Evolutionary conservation across 768 basidiomycete species (phyloP).

Genomic region (Boletus barrowsii): DNA sequence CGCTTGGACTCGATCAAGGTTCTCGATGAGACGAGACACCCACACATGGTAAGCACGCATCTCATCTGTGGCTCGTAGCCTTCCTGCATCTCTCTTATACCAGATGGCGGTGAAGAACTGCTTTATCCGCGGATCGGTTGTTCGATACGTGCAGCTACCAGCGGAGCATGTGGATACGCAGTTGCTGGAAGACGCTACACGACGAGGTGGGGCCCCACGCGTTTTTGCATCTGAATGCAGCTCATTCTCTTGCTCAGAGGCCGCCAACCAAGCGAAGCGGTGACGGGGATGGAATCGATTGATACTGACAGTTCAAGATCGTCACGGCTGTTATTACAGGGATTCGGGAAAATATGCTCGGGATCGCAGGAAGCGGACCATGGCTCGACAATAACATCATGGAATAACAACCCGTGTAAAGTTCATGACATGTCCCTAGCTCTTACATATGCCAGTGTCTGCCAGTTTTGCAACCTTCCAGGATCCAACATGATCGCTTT

Average conservation of each 20-base stretch:
- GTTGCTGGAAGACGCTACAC: slow-evolving; percentile 91
- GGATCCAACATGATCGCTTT: slow-evolving; percentile 57
- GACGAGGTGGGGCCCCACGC: slow-evolving; percentile 65
- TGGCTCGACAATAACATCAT: slow-evolving; percentile 1
- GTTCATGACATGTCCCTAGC: slow-evolving; percentile 25
- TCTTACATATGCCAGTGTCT: slow-evolving; percentile 55
- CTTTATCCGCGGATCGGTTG: slow-evolving; percentile 97
- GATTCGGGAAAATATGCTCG: background rate
- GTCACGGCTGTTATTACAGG: too few relatives aligned
- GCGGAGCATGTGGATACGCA: slow-evolving; percentile 94
- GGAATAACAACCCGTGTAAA: slow-evolving; percentile 2
- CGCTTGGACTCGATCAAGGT: slow-evolving; percentile 92
- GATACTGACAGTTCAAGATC: background rate
- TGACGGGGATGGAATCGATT: slow-evolving; percentile 13
- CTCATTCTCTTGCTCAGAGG: slow-evolving; percentile 32
- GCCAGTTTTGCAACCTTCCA: slow-evolving; percentile 53
- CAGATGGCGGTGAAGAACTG: slow-evolving; percentile 99
- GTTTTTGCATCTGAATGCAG: background rate
- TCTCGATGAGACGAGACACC: slow-evolving; percentile 87
- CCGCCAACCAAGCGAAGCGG: slow-evolving; percentile 40
- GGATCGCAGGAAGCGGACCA: background rate
- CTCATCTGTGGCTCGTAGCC: background rate
- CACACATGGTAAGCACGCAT: slow-evolving; percentile 81
- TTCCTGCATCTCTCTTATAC: background rate
- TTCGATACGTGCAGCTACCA: slow-evolving; percentile 94